phyloP scores from a whole-genome alignment of 805 yeast genomes.

The Sugiyamaella smithiae region DNA sequence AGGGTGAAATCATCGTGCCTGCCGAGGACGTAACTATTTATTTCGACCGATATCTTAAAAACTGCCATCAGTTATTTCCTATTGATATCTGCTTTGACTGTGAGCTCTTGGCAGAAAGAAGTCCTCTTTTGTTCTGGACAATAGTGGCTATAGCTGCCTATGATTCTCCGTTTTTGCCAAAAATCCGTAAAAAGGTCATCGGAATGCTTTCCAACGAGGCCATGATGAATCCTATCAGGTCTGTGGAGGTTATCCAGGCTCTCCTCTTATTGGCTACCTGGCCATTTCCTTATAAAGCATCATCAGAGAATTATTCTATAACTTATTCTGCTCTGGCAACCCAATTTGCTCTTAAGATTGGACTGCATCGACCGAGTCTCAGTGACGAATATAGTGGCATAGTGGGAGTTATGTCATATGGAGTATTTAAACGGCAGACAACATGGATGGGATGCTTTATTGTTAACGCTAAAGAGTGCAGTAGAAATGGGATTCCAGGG shows the following conservation, averaged over 20 bases:
- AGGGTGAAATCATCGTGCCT: background rate
- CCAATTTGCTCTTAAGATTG: slow-evolving; percentile 3
- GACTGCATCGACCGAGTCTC: slow-evolving; percentile 3
- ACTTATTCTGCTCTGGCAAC: slow-evolving; percentile 7
- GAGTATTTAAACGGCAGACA: slow-evolving; percentile 7
- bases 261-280: slow-evolving; percentile 5
- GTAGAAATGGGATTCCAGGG: slow-evolving; percentile 7
- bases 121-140: slow-evolving; percentile 12
- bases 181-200: slow-evolving; percentile 3
- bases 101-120: background rate
- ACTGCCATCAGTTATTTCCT: slow-evolving; percentile 1
- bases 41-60: slow-evolving; percentile 6
- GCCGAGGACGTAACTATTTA: slow-evolving; percentile 6
- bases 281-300: slow-evolving; percentile 9
- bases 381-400: background rate
- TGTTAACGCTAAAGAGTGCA: background rate
- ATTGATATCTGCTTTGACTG: slow-evolving; percentile 12
- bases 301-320: slow-evolving; percentile 2
- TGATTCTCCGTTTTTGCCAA: background rate
- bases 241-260: slow-evolving; percentile 10
- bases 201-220: background rate
- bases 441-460: slow-evolving; percentile 15
- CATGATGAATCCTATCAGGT: slow-evolving; percentile 6
- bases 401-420: slow-evolving; percentile 1
- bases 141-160: slow-evolving; percentile 1